Base-by-base conservation (phyloP, 2,329 filamentous ascomycete genomes). In the Alternaria ethzedia region DNA sequence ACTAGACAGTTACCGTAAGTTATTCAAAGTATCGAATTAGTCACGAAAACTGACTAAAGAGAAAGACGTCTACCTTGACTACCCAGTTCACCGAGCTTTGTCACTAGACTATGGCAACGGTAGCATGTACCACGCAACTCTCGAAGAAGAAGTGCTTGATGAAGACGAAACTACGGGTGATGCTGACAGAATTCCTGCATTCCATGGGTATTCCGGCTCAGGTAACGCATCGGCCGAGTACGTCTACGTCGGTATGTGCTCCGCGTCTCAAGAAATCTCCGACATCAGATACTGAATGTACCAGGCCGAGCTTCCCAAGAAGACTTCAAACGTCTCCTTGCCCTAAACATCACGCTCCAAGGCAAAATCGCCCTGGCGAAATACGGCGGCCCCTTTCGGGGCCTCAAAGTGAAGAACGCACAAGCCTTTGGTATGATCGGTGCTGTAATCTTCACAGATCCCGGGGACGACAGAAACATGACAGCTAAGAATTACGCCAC, bases 371-470 rank as follows among this genome's bases (percentile, higher is more conserved):
- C 82, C 5, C 67, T 85, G 8, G 76, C 81, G 13, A 80, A 79
- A 55, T 83, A 83, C 57, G 81, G 81, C 10, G 80, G 81, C 2
- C 79, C 80, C 0, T 83, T 82, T 68, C 76, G 82, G 45, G 82
- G 82, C 1, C 70, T 84, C 50, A 84, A 84, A 62, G 81, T 84
- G 21, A 82, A 83, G 71, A 83, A 83, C 57, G 80, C 82, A 2
- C 78, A 83, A 60, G 77, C 80, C 5, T 63, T 80, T 55, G 81
- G 80, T 25, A 82, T 83, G 79, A 74, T 82, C 36, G 82, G 81
- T 15, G 70, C 68, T 11, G 71, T 84, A 50, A 82, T 83, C 50
- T 84, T 82, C 68, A 81, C 77, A 13, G 82, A 84, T 57, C 80
- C 81, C 5, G 76, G 68, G 10, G 79, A 82, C 59, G 81, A 83